Conservation (phyloP, 148 eudicot genomes). For the Salicornia ramosissima region DNA sequence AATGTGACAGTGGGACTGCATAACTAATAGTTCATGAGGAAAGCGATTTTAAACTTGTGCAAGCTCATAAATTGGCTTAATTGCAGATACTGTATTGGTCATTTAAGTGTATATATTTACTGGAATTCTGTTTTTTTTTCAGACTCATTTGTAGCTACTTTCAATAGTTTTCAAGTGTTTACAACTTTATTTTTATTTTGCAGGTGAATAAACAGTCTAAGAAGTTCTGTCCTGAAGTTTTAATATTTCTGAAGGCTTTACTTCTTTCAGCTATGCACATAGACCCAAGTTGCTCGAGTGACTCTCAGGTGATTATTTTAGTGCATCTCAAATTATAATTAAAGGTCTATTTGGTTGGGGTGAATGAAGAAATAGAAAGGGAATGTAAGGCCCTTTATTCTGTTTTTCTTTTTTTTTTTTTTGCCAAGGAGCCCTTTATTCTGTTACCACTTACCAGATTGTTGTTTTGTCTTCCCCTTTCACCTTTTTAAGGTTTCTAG, state of each 20-base stretch:
- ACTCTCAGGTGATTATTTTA: constrained; percentile 47
- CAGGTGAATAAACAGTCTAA: constrained; percentile 68
- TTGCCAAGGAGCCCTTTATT: too few species aligned
- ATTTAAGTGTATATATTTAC: not conserved
- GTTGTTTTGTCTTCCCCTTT: too few species aligned
- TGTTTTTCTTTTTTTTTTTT: too few species aligned
- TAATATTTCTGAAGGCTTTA: constrained; percentile 57
- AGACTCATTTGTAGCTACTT: not conserved
- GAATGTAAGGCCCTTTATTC: too few species aligned
- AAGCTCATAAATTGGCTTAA: not conserved
- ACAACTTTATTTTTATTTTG: not conserved
- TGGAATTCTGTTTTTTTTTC: not conserved
- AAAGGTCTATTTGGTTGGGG: too few species aligned
- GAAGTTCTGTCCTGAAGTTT: constrained; percentile 85
- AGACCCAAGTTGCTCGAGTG: constrained; percentile 29
- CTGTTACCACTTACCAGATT: too few species aligned
- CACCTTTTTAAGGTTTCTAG: too few species aligned
- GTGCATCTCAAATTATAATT: not conserved
- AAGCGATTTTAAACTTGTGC: not conserved
- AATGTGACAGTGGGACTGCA: not conserved
- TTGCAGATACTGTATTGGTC: not conserved
- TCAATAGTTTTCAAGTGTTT: not conserved
- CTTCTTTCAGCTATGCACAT: constrained; percentile 52
- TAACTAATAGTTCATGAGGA: not conserved
- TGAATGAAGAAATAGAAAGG: too few species aligned